phyloP scores from a whole-genome alignment of 164 flowering plant genomes.

The Euptelea pleiosperma region DNA sequence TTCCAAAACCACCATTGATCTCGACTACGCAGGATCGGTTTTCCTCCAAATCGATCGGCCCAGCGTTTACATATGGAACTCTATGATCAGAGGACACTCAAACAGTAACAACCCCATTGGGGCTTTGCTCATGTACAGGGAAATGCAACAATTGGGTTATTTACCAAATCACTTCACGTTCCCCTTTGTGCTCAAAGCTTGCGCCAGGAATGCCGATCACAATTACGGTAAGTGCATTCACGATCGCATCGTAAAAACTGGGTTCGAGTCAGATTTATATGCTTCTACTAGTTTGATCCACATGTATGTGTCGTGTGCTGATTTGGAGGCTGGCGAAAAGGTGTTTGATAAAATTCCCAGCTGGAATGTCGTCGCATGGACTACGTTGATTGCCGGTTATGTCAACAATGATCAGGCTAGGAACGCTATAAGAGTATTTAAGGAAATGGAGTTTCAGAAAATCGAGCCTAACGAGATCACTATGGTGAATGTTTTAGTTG shows the following conservation, averaged over 20 bases:
- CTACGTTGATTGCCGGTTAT: slow-evolving; percentile 30
- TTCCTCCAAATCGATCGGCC: slow-evolving; percentile 19
- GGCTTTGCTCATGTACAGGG: slow-evolving; percentile 18
- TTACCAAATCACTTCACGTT: slow-evolving; percentile 28
- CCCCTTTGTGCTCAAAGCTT: slow-evolving; percentile 29
- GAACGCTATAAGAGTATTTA: slow-evolving; percentile 20
- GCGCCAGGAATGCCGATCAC: slow-evolving; percentile 3
- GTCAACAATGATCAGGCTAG: slow-evolving; percentile 11
- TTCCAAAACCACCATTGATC: slow-evolving; percentile 12
- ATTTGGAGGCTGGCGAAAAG: slow-evolving; percentile 10
- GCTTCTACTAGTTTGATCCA: slow-evolving; percentile 24
- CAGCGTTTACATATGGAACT: slow-evolving; percentile 29
- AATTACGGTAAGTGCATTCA: slow-evolving; percentile 24
- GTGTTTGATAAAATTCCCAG: slow-evolving; percentile 27
- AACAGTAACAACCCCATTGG: slow-evolving; percentile 3
- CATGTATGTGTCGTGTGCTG: slow-evolving; percentile 18
- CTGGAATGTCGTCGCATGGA: slow-evolving; percentile 32
- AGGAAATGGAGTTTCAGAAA: slow-evolving; percentile 16
- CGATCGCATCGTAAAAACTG: slow-evolving; percentile 19
- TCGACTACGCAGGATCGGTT: slow-evolving; percentile 21
- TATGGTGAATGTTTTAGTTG: slow-evolving; percentile 27
- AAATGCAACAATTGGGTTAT: slow-evolving; percentile 26
- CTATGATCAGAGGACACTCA: slow-evolving; percentile 25
- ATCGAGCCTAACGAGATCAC: slow-evolving; percentile 29
- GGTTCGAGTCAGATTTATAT: slow-evolving; percentile 26